Percentiles rank a stretch among this genome's conserved stretches.
Evolutionary conservation across 1,284 basidiomycete genomes (phyloP).

Genomic region (Tilletia setariae): DNA sequence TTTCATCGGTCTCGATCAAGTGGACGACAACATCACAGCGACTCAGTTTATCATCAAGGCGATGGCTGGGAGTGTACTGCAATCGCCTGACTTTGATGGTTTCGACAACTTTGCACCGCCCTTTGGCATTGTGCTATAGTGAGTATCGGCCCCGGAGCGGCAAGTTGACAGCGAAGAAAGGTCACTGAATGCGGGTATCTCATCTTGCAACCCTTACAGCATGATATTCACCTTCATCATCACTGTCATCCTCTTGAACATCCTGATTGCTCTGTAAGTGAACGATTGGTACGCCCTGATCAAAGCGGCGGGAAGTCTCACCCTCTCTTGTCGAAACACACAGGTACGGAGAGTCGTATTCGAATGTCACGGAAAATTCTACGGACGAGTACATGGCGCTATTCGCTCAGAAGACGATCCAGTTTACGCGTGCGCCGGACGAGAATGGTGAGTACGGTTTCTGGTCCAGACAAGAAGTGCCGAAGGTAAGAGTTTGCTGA

Average conservation of each 20-base stretch:
- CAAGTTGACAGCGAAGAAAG: too few relatives aligned
- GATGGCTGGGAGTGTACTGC: not conserved
- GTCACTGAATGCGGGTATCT: too few relatives aligned
- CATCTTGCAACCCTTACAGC: too few relatives aligned
- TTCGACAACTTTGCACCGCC: conserved; percentile 13
- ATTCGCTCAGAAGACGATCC: not conserved
- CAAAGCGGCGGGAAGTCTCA: too few relatives aligned
- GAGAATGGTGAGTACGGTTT: conserved; percentile 4
- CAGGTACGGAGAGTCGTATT: not conserved
- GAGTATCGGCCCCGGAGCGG: not conserved
- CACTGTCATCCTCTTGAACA: conserved; percentile 6
- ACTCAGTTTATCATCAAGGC: conserved; percentile 12
- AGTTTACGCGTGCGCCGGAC: conserved; percentile 2
- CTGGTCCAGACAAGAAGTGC: too few relatives aligned
- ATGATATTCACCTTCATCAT: conserved; percentile 14
- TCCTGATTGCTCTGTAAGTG: conserved; percentile 2
- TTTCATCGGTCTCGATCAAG: conserved; percentile 10
- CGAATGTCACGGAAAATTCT: conserved; percentile 6
- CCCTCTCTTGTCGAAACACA: too few relatives aligned
- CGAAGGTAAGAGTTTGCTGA: too few relatives aligned
- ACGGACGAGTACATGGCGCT: conserved; percentile 6
- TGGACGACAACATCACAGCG: conserved; percentile 7
- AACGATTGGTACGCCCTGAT: too few relatives aligned
- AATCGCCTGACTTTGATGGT: conserved; percentile 1
- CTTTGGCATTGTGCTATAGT: not conserved